Percentiles rank a stretch among this genome's conserved stretches.
Conservation (phyloP, 129 eudicot genomes). For the Ambrosia artemisiifolia region DNA sequence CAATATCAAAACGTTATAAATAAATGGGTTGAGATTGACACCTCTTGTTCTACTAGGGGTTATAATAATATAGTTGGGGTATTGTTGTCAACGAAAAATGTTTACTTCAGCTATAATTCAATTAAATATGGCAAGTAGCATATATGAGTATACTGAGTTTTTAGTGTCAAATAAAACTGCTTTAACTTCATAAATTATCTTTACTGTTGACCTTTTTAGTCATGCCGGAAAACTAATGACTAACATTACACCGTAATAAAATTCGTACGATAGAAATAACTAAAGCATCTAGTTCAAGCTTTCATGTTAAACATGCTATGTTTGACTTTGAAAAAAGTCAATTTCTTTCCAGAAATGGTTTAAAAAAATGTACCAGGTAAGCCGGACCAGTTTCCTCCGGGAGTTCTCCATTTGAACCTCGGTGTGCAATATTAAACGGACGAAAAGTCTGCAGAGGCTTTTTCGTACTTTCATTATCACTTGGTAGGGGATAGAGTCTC, state of each 20-base stretch:
- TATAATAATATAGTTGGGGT: neutral
- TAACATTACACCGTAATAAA: neutral
- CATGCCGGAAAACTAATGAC: neutral
- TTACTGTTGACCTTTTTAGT: neutral
- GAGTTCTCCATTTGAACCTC: slow-evolving; percentile 95
- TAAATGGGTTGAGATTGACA: too few species aligned
- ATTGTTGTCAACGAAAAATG: neutral
- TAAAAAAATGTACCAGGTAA: slow-evolving; percentile 57
- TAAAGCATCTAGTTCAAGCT: neutral
- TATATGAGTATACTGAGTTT: neutral
- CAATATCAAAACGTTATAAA: neutral
- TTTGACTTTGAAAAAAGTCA: neutral
- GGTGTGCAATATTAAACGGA: slow-evolving; percentile 84
- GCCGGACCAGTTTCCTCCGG: slow-evolving; percentile 91
- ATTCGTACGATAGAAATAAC: neutral
- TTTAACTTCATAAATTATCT: neutral
- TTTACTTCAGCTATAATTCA: neutral
- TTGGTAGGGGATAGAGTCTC: slow-evolving; percentile 78
- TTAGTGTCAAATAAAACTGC: neutral
- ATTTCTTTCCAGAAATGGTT: neutral
- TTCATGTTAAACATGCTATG: neutral
- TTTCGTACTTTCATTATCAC: slow-evolving; percentile 52
- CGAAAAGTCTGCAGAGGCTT: slow-evolving; percentile 87
- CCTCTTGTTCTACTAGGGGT: too few species aligned
- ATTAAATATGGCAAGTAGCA: neutral